Base-by-base conservation (phyloP, 2,329 filamentous ascomycete species). In the Neobulgaria alba region DNA sequence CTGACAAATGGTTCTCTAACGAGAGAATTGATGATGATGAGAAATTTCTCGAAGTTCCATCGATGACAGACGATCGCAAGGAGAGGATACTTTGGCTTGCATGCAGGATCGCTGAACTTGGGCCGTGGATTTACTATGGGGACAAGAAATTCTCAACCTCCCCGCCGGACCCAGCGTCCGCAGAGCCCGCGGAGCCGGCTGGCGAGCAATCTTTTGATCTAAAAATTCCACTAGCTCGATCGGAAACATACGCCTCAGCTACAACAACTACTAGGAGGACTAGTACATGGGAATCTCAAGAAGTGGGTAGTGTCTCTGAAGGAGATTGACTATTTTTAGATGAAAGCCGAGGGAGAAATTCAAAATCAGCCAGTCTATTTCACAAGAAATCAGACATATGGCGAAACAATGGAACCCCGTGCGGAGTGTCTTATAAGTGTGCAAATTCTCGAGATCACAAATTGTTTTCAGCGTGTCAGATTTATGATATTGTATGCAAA, bases 11-110 rank as follows among this genome's bases (percentile, higher is more conserved):
- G 51, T 58, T 59, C 16, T 36, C 39, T 8, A 53, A 52, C 35
- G 47, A 52, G 20, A 56, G 56, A 36, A 45, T 53, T 10, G 52
- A 57, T 32, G 47, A 51, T 3, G 53, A 55, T 16, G 52, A 54
- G 20, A 51, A 54, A 14, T 47, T 49, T 17, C 45, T 43, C 16
- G 53, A 56, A 18, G 15, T 31, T n/a, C 23, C 49, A 16, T 52
- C 49, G 1, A 48, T 55, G 45, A 50, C 43, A 8, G 42, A 33
- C 18, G 38, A 52, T 19, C 30, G 52, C 16, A 50, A 47, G 15
- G 50, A 55, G 32, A 29, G 53, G 2, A 52, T 55, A 12, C 34
- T 54, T 8, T 56, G 48, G 48, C 38, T 58, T 14, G 53, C 44
- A 0, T 47, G 39, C 23, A 39, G 41, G 12, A 34, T 58, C 26